Base-by-base conservation (phyloP, 2,329 filamentous ascomycete genomes). In the Sphaerostilbella broomeana region DNA sequence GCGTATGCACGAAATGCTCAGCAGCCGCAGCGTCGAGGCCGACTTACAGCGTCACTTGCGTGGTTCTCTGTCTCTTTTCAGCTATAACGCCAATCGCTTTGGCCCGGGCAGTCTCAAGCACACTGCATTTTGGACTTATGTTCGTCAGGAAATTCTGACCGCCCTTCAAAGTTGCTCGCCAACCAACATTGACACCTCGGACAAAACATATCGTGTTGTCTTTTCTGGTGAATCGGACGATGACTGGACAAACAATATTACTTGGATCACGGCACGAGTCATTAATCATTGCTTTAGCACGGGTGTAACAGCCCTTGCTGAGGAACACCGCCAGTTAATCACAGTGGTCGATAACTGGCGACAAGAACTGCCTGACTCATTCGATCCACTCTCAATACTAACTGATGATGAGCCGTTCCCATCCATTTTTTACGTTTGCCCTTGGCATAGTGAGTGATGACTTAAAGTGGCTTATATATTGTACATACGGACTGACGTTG, bases 71-170 rank as follows among this genome's bases (percentile, higher is more conserved):
- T 42, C 39, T 18, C 16, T 42, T 1, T 42, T 42, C 27, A 35
- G 17, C 5, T 17, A 42, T 8, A 35, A 42, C 15, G 31, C 31
- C 17, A 35, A 42, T 29, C 27, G 35, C 3, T 35, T 42, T 24
- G 22, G 39, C 5, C 33, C 31, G 12, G 31, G 31, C 16, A 35
- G 39, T 5, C 34, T 42, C 20, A 35, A 35, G 7, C 39, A 35
- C 26, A 42, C 39, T 17, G 33, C 39, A 8, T 42, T 42, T 17
- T 42, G 39, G 39, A 42, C 39, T 17, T 42, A 42, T 26, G 33
- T 42, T 11, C 39, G 39, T 17, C 39, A 42, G 20, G 39, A 42
- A 16, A 42, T 42, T 5, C 13, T 42, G 9, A 29, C 33, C 8
- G 39, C 39, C 18, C 39, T 42, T 10, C 39, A 35, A 6, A 13